A percentile compares a stretch with the other conserved stretches of the same genome.
These are phyloP conservation scores for Colletotrichum sp. DNA, from an alignment of 2,329 filamentous ascomycete species.

Conservation along the genomic window DNA sequence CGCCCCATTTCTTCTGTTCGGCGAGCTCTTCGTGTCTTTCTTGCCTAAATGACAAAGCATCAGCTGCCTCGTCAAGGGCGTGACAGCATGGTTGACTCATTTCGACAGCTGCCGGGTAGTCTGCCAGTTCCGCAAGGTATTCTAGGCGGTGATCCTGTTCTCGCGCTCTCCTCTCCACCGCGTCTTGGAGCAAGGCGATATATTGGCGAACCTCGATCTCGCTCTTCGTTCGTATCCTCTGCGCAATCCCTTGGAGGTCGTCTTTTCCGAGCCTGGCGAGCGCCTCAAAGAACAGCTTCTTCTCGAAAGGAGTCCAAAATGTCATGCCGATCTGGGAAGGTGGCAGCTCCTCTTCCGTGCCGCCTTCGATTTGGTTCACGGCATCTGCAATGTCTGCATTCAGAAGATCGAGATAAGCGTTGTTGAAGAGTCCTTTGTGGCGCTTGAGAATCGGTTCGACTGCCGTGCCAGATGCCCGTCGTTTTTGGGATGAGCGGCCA, in stretches of 20 bases:
- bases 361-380: slow-evolving; percentile 37
- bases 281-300: slow-evolving; percentile 70
- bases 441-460: slow-evolving; percentile 48
- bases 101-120: slow-evolving; percentile 76
- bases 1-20: slow-evolving; percentile 66
- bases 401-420: slow-evolving; percentile 53
- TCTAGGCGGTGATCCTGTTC: slow-evolving; percentile 28
- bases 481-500: slow-evolving; percentile 30
- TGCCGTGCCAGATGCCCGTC: slow-evolving; percentile 27
- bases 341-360: slow-evolving; percentile 35
- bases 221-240: slow-evolving; percentile 72
- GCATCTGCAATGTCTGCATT: slow-evolving; percentile 65
- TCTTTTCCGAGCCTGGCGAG: slow-evolving; percentile 68
- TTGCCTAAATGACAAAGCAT: slow-evolving; percentile 68
- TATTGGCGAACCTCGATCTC: slow-evolving; percentile 77
- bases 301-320: slow-evolving; percentile 75
- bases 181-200: slow-evolving; percentile 64
- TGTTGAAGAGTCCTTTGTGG: slow-evolving; percentile 46
- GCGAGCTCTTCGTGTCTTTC: slow-evolving; percentile 64
- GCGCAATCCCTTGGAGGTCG: slow-evolving; percentile 66
- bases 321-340: slow-evolving; percentile 71
- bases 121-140: slow-evolving; percentile 47
- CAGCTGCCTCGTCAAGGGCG: slow-evolving; percentile 71
- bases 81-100: slow-evolving; percentile 69
- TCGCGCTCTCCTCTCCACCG: slow-evolving; percentile 43